Evolutionary conservation across 2,329 filamentous ascomycete genomes (phyloP).

Genomic region (Phaeosphaeria sp.): DNA sequence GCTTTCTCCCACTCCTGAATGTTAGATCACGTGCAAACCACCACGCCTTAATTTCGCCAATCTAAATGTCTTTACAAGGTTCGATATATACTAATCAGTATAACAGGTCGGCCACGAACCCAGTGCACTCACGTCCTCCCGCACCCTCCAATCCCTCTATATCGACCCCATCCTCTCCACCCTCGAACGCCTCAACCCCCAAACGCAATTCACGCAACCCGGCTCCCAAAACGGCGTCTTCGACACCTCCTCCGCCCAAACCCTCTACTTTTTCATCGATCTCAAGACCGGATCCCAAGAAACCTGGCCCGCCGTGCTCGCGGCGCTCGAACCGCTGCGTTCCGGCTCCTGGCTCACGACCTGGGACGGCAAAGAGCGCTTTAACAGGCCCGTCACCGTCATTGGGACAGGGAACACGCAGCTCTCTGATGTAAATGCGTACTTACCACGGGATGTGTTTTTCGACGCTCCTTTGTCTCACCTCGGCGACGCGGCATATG

Average conservation of each 20-base stretch:
- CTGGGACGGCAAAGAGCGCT: slow-evolving; percentile 56
- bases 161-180: slow-evolving; percentile 65
- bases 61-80: not conserved
- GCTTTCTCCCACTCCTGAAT: not conserved
- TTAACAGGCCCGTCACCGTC: slow-evolving; percentile 62
- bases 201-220: slow-evolving; percentile 53
- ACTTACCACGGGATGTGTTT: slow-evolving; percentile 58
- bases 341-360: slow-evolving; percentile 60
- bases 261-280: slow-evolving; percentile 70
- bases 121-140: slow-evolving; percentile 57
- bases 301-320: slow-evolving; percentile 63
- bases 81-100: not conserved
- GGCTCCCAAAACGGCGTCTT: slow-evolving; percentile 66
- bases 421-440: slow-evolving; percentile 51
- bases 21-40: not conserved
- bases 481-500: slow-evolving; percentile 49
- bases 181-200: slow-evolving; percentile 63
- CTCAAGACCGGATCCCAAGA: slow-evolving; percentile 64
- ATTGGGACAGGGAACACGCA: slow-evolving; percentile 64
- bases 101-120: slow-evolving; percentile 62
- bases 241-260: slow-evolving; percentile 64
- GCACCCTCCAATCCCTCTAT: slow-evolving; percentile 65
- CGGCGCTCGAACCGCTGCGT: slow-evolving; percentile 64
- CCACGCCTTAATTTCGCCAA: not conserved
- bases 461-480: slow-evolving; percentile 63